These are phyloP conservation scores for Ascochyta viciae-villosae DNA, from an alignment of 2,329 filamentous ascomycete genomes.

Conservation along the genomic window DNA sequence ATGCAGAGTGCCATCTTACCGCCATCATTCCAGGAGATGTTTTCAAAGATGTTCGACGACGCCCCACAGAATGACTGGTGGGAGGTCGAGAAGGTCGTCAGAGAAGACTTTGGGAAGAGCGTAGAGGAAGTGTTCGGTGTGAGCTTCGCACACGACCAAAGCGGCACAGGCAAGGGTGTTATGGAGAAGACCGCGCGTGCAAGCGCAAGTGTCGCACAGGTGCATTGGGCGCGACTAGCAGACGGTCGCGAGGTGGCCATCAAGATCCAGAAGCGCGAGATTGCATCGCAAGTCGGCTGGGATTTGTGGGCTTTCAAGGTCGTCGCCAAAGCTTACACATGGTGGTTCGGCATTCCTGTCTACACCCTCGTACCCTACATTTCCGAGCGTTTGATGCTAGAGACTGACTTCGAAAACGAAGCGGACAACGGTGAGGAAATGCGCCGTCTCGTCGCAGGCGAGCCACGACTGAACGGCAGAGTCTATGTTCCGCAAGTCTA, in stretches of 20 bases:
- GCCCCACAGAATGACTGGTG: slow-evolving; percentile 91
- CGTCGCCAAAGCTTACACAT: slow-evolving; percentile 81
- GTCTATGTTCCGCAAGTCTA: slow-evolving; percentile 92
- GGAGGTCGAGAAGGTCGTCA: slow-evolving; percentile 83
- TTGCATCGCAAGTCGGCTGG: slow-evolving; percentile 88
- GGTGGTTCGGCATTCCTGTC: slow-evolving; percentile 90
- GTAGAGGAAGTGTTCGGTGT: slow-evolving; percentile 93
- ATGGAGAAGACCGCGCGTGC: slow-evolving; percentile 77
- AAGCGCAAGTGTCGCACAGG: slow-evolving; percentile 92
- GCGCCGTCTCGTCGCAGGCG: slow-evolving; percentile 75
- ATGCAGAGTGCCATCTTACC: slow-evolving; percentile 97
- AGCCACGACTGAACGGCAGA: slow-evolving; percentile 76
- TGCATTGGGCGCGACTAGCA: slow-evolving; percentile 87
- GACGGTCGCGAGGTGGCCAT: slow-evolving; percentile 93
- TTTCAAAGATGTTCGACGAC: slow-evolving; percentile 95
- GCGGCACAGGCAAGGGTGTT: slow-evolving; percentile 61
- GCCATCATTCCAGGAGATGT: slow-evolving; percentile 96
- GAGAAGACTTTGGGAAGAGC: slow-evolving; percentile 82
- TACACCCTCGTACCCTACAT: slow-evolving; percentile 93
- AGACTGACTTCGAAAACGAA: slow-evolving; percentile 95
- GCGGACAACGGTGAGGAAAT: slow-evolving; percentile 87
- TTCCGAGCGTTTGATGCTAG: slow-evolving; percentile 85
- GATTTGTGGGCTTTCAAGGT: slow-evolving; percentile 96
- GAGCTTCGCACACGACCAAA: slow-evolving; percentile 70
- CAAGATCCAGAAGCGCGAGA: slow-evolving; percentile 96